Base-by-base conservation (phyloP, 2,329 filamentous ascomycete genomes). In the Talaromyces sp. region DNA sequence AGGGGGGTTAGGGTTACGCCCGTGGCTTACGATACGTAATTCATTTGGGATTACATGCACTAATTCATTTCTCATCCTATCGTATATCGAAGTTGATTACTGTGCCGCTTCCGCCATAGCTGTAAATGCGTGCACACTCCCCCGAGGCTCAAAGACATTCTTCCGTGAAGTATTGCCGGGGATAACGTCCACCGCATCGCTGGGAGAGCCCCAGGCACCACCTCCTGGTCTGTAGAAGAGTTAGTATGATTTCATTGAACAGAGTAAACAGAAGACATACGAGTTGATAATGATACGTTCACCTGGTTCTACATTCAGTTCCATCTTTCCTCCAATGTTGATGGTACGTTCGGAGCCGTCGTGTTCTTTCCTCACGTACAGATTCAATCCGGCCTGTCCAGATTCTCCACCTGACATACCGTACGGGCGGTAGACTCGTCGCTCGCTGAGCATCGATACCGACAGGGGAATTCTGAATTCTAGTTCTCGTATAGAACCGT, bases 261-360 rank as follows among this genome's bases (percentile, higher is more conserved):
- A 4, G 22, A 22, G 22, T 27, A 53, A 7, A n/a, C 29, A 51
- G 19, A n/a, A 27, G 13, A 65, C 63, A 56, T 47, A 65, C 63
- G 63, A 61, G 19, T 65, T 51, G 40, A 65, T 61, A 1, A 65
- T 65, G 15, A 65, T 61, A 2, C 63, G 45, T 22, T 65, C 63
- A 15, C 63, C 63, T 22, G 63, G 58, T 22, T 61, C 45, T 6
- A 65, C 63, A 31, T 68, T 53, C 8, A 70, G 59, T 49, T 70
- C 68, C 69, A 70, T 70, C 54, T 70, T 70, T 4, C 69, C 67
- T 51, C 69, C 67, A 45, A 69, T 71, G 64, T 71, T 69, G 10
- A 70, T 70, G 25, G 58, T 67, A 45, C 65, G 63, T 22, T 68
- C 61, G 1, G 67, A 62, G 11, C 67, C 67, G 27, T 70, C 68